Evolutionary conservation across 208 protist species (phyloP).

Genomic region (Leishmania arabica): DNA sequence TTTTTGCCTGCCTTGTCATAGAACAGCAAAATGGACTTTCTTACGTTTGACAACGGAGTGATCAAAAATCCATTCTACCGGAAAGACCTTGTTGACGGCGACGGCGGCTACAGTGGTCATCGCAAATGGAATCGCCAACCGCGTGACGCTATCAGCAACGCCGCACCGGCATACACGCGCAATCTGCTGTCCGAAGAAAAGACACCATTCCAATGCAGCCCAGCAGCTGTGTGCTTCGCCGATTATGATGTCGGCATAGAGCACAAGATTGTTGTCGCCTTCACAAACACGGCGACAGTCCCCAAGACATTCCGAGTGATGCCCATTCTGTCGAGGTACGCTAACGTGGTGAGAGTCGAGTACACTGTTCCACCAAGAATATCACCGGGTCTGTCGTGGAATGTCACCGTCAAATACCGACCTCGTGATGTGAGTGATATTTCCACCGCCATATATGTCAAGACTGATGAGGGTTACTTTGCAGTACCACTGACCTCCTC

Average conservation of each 20-base stretch:
- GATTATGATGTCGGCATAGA: conserved; percentile 83
- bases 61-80: conserved; percentile 63
- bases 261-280: conserved; percentile 52
- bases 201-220: conserved; percentile 41
- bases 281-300: conserved; percentile 79
- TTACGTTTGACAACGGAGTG: conserved; percentile 64
- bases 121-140: conserved; percentile 20
- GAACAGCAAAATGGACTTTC: conserved; percentile 46
- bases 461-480: conserved; percentile 69
- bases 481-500: conserved; percentile 54
- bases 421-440: conserved; percentile 73
- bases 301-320: conserved; percentile 81
- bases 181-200: conserved; percentile 17
- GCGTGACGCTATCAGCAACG: conserved; percentile 6
- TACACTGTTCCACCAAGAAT: conserved; percentile 77
- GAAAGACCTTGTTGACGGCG: conserved; percentile 18
- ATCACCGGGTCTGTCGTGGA: conserved; percentile 79
- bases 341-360: conserved; percentile 54
- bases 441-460: conserved; percentile 55
- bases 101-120: background rate
- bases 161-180: conserved; percentile 15
- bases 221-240: conserved; percentile 60
- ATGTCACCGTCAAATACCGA: conserved; percentile 59
- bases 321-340: conserved; percentile 64
- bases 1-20: background rate